Base-by-base conservation (phyloP, 2,329 filamentous ascomycete species). In the Diplodia sapinea region DNA sequence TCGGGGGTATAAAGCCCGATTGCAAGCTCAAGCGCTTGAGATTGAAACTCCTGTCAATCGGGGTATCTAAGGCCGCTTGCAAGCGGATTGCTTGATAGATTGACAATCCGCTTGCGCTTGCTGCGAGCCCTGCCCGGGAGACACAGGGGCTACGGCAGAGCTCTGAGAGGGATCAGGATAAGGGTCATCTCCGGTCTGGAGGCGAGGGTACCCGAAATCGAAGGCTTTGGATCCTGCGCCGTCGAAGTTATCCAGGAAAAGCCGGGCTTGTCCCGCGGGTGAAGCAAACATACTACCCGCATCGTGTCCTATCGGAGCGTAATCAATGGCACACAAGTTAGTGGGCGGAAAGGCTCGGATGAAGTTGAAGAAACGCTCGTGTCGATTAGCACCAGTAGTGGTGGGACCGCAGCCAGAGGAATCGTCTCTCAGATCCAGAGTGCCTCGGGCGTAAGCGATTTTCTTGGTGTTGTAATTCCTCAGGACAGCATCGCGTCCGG, bases 291-390 rank as follows among this genome's bases (percentile, higher is more conserved):
- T 79, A 23, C 69, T 71, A 31, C 76, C 75, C 55, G 69, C 75
- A 68, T 79, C 77, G 68, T 79, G 78, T 9, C 76, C 76, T 23
- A 71, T 69, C 43, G 72, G 69, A 29, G 78, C 71, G 54, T 77
- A 74, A 64, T 79, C 78, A 13, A 79, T 72, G 1, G 77, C 79
- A 59, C 76, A 72, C 61, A 75, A 77, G 12, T 68, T 69, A 0
- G 62, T 38, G 9, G 75, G 70, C 3, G 76, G 75, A 67, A 79
- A 78, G 9, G 71, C 72, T 54, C 76, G 74, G 73, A 79, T 77
- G 70, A 77, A 78, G 71, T 79, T 76, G 73, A 79, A 78, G 71
- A 79, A 79, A 7, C 78, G 76, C 71, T 79, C 78, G 61, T 79
- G 75, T 7, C 78, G 73, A 43, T 79, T 75, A 12, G 65, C 65